phyloP scores from a whole-genome alignment of 345 rosid species.

The Diplotaxis tenuifolia region DNA sequence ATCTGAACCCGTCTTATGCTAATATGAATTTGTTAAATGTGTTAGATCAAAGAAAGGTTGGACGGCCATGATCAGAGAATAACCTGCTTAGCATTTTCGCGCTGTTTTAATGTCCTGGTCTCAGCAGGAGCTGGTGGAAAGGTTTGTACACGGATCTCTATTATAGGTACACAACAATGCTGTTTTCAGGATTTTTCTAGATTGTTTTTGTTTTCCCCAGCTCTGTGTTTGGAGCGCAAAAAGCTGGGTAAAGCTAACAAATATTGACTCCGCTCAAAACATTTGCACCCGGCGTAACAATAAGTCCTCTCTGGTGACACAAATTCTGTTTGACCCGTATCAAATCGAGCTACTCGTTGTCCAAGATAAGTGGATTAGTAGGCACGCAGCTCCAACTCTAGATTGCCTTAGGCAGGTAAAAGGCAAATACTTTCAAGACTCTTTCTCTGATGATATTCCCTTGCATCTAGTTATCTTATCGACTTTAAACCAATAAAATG shows the following conservation, averaged over 20 bases:
- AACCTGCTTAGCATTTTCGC: slow-evolving; percentile 29
- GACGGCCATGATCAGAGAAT: slow-evolving; percentile 37
- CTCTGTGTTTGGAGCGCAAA: slow-evolving; percentile 36
- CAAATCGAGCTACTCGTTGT: slow-evolving; percentile 31
- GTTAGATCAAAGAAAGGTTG: slow-evolving; percentile 28
- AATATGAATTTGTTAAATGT: slow-evolving; percentile 3
- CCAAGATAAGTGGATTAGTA: slow-evolving; percentile 14
- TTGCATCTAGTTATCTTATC: neutral
- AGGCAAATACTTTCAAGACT: slow-evolving; percentile 4
- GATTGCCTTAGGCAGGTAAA: slow-evolving; percentile 34
- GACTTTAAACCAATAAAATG: neutral
- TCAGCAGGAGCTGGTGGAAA: slow-evolving; percentile 37
- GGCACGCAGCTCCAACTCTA: slow-evolving; percentile 15
- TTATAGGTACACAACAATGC: neutral
- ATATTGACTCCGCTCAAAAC: neutral
- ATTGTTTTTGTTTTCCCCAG: slow-evolving; percentile 10
- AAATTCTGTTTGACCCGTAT: slow-evolving; percentile 37
- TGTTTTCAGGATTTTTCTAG: slow-evolving; percentile 12
- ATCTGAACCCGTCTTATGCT: neutral
- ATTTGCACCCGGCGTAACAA: slow-evolving; percentile 13
- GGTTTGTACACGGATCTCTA: slow-evolving; percentile 18
- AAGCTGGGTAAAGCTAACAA: slow-evolving; percentile 23
- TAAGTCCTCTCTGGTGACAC: slow-evolving; percentile 14
- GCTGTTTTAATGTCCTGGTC: slow-evolving; percentile 27
- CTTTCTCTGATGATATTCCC: slow-evolving; percentile 1